phyloP scores from a whole-genome alignment of 331 rosid species.

The Quercus tomentella region DNA sequence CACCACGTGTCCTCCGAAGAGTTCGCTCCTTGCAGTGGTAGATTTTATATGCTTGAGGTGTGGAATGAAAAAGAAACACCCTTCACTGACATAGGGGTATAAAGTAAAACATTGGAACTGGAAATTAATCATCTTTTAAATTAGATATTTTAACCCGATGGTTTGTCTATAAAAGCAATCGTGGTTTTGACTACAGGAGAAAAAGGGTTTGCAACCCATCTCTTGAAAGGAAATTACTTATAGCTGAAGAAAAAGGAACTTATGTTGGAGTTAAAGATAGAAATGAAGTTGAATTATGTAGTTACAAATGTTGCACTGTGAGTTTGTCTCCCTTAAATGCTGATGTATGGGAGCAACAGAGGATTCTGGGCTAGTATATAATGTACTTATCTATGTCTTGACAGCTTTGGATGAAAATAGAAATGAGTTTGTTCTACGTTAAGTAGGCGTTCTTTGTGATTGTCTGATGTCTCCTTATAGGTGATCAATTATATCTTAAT shows the following conservation, averaged over 20 bases:
- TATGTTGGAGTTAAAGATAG: conserved; percentile 20
- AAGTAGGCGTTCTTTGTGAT: background rate
- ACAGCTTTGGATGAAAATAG: background rate
- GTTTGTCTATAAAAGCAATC: conserved; percentile 10
- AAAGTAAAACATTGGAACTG: background rate
- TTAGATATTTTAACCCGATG: conserved; percentile 3
- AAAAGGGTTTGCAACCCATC: conserved; percentile 26
- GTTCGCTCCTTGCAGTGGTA: conserved; percentile 68
- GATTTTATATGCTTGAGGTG: conserved; percentile 27
- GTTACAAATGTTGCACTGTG: conserved; percentile 11
- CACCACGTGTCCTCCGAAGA: conserved; percentile 60
- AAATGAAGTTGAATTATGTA: conserved; percentile 22
- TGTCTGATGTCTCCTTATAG: background rate
- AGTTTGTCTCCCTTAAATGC: conserved; percentile 25
- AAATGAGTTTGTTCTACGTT: background rate
- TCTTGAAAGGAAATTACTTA: conserved; percentile 23
- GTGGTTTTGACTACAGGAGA: conserved; percentile 13
- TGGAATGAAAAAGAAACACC: conserved; percentile 12
- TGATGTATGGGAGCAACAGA: conserved; percentile 21
- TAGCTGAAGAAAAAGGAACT: conserved; percentile 20
- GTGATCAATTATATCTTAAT: too few relatives aligned
- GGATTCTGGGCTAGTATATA: conserved; percentile 21
- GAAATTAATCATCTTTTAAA: conserved; percentile 13
- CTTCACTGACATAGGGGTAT: background rate
- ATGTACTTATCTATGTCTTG: conserved; percentile 13